phyloP scores from a whole-genome alignment of 1,139 yeast genomes.

The Pichia cactophila region DNA sequence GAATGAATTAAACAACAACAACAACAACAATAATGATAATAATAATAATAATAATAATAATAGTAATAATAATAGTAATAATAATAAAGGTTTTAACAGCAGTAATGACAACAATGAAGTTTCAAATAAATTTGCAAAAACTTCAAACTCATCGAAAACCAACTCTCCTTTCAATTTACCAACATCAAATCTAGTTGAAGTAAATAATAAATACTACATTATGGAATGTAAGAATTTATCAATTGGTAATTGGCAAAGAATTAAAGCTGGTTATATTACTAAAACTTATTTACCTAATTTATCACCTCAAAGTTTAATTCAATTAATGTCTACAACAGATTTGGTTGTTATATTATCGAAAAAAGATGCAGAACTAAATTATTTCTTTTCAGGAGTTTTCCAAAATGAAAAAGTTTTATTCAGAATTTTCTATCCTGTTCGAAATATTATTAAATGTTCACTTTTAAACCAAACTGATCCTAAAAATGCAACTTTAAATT shows the following conservation, averaged over 20 bases:
- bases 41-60: background rate
- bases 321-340: conserved; percentile 60
- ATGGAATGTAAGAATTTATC: conserved; percentile 60
- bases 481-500: conserved; percentile 4
- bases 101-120: background rate
- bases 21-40: background rate
- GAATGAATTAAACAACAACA: background rate
- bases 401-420: conserved; percentile 61
- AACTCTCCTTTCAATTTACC: background rate
- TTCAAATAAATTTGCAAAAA: background rate
- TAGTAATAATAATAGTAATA: background rate
- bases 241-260: conserved; percentile 75
- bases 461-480: conserved; percentile 34
- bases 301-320: conserved; percentile 58
- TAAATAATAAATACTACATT: conserved; percentile 61
- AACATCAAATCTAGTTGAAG: conserved; percentile 35
- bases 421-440: conserved; percentile 59
- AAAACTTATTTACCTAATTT: conserved; percentile 46
- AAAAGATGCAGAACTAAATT: conserved; percentile 63
- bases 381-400: conserved; percentile 64
- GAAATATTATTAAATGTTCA: conserved; percentile 40
- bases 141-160: background rate
- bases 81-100: background rate
- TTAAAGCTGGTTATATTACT: conserved; percentile 51
- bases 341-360: conserved; percentile 58